phyloP scores from a whole-genome alignment of 805 yeast species.

The Candida quercuum region DNA sequence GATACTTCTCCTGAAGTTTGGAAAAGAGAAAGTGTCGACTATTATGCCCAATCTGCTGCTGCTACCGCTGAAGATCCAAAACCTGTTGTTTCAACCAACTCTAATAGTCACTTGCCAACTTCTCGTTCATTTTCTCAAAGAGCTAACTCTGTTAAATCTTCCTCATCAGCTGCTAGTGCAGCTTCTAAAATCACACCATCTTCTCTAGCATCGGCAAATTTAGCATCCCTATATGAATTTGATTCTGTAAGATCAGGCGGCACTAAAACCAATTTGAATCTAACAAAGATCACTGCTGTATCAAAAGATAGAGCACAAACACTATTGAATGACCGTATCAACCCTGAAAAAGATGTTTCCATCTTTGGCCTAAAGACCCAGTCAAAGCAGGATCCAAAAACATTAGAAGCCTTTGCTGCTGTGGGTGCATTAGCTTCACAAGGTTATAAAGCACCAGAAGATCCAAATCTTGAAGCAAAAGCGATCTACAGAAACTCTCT shows the following conservation, averaged over 20 bases:
- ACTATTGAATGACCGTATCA: slow-evolving; percentile 24
- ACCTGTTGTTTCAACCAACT: neutral
- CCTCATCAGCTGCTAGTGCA: slow-evolving; percentile 18
- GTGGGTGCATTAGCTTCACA: slow-evolving; percentile 54
- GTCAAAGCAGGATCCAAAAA: slow-evolving; percentile 33
- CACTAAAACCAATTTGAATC: slow-evolving; percentile 38
- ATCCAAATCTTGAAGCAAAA: slow-evolving; percentile 39
- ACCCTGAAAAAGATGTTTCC: slow-evolving; percentile 23
- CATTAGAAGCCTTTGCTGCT: slow-evolving; percentile 44
- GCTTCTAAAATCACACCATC: slow-evolving; percentile 9
- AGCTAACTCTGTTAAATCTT: slow-evolving; percentile 2
- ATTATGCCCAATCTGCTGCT: slow-evolving; percentile 43
- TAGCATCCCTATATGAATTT: slow-evolving; percentile 37
- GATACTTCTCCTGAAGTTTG: slow-evolving; percentile 43
- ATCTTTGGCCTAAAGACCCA: slow-evolving; percentile 39
- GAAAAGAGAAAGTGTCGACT: slow-evolving; percentile 46
- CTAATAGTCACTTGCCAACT: neutral
- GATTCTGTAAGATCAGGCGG: slow-evolving; percentile 38
- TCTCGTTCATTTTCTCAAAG: neutral
- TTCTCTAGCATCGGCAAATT: slow-evolving; percentile 32
- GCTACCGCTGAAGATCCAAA: slow-evolving; percentile 18
- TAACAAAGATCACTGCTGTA: slow-evolving; percentile 44
- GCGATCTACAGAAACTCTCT: slow-evolving; percentile 28
- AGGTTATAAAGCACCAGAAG: slow-evolving; percentile 31
- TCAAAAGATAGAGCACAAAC: slow-evolving; percentile 38